Percentiles rank a stretch among this genome's conserved stretches.
Conservation (phyloP, 768 basidiomycete genomes). For the Chalciporus pseudorubinellus region DNA sequence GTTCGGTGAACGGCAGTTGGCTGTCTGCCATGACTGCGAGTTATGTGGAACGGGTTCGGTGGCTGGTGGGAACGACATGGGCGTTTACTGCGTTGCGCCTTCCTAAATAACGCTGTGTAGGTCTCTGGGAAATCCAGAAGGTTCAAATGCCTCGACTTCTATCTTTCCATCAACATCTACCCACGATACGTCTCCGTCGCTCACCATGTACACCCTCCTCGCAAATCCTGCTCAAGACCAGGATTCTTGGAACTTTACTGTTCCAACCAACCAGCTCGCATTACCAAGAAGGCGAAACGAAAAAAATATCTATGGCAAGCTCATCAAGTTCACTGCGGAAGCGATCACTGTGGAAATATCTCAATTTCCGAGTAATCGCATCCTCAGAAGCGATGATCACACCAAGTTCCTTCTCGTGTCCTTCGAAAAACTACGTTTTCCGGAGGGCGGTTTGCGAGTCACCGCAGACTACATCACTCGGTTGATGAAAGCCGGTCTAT, state of each 20-base stretch:
- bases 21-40: conserved; percentile 16
- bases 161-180: background rate
- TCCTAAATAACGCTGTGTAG: conserved; percentile 9
- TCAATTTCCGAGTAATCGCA: conserved; percentile 55
- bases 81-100: conserved; percentile 11
- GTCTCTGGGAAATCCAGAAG: conserved; percentile 1
- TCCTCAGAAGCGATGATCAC: conserved; percentile 55
- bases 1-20: conserved; percentile 16
- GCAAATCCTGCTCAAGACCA: conserved; percentile 46
- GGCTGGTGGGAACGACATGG: conserved; percentile 18
- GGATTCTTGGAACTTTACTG: conserved; percentile 49
- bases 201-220: conserved; percentile 34
- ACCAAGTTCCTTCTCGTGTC: conserved; percentile 55
- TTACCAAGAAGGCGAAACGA: conserved; percentile 26
- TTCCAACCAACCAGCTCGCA: conserved; percentile 31
- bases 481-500: conserved; percentile 53
- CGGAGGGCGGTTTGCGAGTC: conserved; percentile 46
- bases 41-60: conserved; percentile 1
- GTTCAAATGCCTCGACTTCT: conserved; percentile 1
- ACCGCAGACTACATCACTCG: conserved; percentile 56
- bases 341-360: conserved; percentile 50
- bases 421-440: conserved; percentile 54
- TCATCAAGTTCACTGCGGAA: conserved; percentile 49
- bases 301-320: conserved; percentile 40
- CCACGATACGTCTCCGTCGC: background rate